Percentiles rank a stretch among this genome's conserved stretches.
Evolutionary conservation across 2,329 filamentous ascomycete species (phyloP).

Genomic region (Hypomyces perniciosus): DNA sequence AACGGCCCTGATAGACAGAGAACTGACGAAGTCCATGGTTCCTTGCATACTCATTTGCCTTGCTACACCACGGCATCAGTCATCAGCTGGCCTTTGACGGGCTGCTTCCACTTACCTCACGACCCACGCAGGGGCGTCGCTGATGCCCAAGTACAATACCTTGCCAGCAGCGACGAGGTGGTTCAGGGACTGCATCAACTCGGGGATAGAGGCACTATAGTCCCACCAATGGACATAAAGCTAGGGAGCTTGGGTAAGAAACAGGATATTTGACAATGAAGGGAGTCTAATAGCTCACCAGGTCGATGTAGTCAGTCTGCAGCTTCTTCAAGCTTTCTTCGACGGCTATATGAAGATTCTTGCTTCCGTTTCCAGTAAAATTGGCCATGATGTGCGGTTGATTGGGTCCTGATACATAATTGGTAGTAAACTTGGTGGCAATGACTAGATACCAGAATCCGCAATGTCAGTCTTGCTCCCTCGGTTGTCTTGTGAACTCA

Average conservation of each 20-base stretch:
- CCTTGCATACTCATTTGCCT: constrained; percentile 63
- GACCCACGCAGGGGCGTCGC: constrained; percentile 64
- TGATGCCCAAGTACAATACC: constrained; percentile 60
- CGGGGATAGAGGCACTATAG: constrained; percentile 57
- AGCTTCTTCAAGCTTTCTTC: constrained; percentile 53
- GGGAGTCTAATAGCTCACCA: constrained; percentile 33
- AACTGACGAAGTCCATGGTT: constrained; percentile 66
- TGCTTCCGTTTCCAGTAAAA: constrained; percentile 54
- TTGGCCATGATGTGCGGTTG: constrained; percentile 44
- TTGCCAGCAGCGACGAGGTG: constrained; percentile 54
- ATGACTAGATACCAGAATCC: constrained; percentile 41
- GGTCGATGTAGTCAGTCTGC: constrained; percentile 63
- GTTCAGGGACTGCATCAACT: constrained; percentile 65
- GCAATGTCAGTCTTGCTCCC: neutral
- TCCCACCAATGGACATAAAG: constrained; percentile 64
- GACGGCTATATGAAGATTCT: constrained; percentile 52
- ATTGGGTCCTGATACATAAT: constrained; percentile 42
- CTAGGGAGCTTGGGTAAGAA: constrained; percentile 21
- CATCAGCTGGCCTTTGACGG: neutral
- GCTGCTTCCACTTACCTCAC: constrained; percentile 35
- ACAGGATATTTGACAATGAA: neutral
- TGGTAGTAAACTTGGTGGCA: constrained; percentile 63
- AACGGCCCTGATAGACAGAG: constrained; percentile 41
- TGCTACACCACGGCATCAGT: constrained; percentile 27
- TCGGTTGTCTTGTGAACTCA: neutral